phyloP scores from a whole-genome alignment of 768 basidiomycete genomes.

The Leccinum ochraceum region DNA sequence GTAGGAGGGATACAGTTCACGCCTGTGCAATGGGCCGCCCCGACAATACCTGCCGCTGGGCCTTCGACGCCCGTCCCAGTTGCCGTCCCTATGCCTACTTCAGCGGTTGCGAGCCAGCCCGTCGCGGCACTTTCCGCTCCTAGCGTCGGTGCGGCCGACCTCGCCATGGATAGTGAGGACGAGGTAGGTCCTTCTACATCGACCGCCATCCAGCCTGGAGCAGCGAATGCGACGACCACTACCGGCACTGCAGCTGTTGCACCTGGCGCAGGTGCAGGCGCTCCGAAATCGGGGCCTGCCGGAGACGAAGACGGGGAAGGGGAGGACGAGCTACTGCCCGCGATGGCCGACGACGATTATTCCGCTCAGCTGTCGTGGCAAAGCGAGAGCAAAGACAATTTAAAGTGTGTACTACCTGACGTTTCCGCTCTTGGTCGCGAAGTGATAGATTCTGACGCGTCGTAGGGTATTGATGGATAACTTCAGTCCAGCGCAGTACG shows the following conservation, averaged over 20 bases:
- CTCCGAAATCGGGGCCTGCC: slow-evolving; percentile 15
- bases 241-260: not conserved
- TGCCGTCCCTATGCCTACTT: not conserved
- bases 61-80: slow-evolving; percentile 17
- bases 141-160: slow-evolving; percentile 5
- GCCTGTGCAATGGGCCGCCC: slow-evolving; percentile 42
- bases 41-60: slow-evolving; percentile 11
- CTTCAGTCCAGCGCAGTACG: slow-evolving; percentile 80
- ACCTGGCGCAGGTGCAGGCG: not conserved
- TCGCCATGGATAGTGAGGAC: slow-evolving; percentile 19
- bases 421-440: slow-evolving; percentile 3
- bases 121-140: slow-evolving; percentile 1
- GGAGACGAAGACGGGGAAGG: slow-evolving; percentile 61
- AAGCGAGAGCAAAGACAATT: slow-evolving; percentile 85
- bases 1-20: slow-evolving; percentile 26
- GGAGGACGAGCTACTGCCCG: slow-evolving; percentile 77
- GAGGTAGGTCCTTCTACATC: slow-evolving; percentile 22
- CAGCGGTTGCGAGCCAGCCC: slow-evolving; percentile 12
- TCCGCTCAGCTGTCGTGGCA: slow-evolving; percentile 82
- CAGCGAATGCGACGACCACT: not conserved
- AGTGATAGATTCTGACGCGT: not conserved
- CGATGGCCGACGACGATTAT: slow-evolving; percentile 89
- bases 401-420: slow-evolving; percentile 53
- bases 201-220: not conserved
- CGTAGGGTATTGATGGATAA: slow-evolving; percentile 85